Base-by-base conservation (phyloP, 2,329 filamentous ascomycete genomes). In the Diaporthe citriasiana region DNA sequence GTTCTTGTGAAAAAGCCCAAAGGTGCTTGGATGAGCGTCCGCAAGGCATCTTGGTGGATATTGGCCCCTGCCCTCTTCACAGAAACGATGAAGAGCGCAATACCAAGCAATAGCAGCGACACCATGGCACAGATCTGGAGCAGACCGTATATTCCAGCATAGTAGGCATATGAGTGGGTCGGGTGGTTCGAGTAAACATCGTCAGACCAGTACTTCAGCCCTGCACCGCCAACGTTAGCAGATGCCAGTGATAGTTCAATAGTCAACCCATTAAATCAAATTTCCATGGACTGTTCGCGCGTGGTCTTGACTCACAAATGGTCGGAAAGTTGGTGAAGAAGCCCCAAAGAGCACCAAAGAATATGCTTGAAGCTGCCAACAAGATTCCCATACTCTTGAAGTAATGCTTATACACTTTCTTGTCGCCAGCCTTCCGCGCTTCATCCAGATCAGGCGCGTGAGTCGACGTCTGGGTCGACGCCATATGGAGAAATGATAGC, bases 1-100 rank as follows among this genome's bases (percentile, higher is more conserved):
- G 83, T 86, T 0, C 73, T 80, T 0, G 83, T 82, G 66, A 87
- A 85, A 74, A 87, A 86, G 9, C 76, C 76, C 50, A 88, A 73
- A 1, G 85, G 83, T 1, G 85, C 86, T 1, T 77, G 77, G 15
- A 84, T 76, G 0, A 85, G 78, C 0, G 82, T 83, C 1, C 66
- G 71, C 25, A 86, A 78, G 7, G 82, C 80, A 1, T 75, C 72
- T 38, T 78, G 72, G 63, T 86, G 85, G 0, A 86, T 75, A 0
- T 76, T 77, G 0, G 77, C 78, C 0, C 82, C 83, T 1, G 81
- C 81, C 7, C 78, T 78, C 3, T 78, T 78, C 42, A 82, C 80
- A 74, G 80, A 74, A 30, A 80, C 77, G 15, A 82, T 53, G 0
- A 76, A 51, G 73, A 78, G 30, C 8, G 65, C 15, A 25, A 76